Evolutionary conservation across 345 rosid species (phyloP), one percentile per base, ranked within the genome.

Genomic region (Aegle marmelos): DNA sequence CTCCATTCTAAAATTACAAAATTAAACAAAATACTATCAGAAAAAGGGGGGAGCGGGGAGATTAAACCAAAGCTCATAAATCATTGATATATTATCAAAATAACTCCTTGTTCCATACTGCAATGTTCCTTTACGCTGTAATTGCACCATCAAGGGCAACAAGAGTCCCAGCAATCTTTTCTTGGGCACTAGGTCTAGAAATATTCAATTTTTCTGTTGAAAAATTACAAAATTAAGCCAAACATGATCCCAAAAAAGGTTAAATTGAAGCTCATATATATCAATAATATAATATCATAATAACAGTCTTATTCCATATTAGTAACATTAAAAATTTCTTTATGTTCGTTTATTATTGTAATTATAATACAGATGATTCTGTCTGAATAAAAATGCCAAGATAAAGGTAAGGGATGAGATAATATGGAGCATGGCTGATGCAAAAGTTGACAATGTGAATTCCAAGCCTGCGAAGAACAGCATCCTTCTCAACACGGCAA

Each of bases 361-460:
- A 45, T 45, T 45, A 45, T 39, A 9, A 39, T 9, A 41, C 56
- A 50, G 11, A 50, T 50, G 22, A 16, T 50, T 13, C 16, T 69
- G 59, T 74, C 75, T 77, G 69, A 19, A 69, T 3, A 77, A 6
- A 39, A 69, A 27, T 59, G 80, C 80, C 27, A 77, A 41, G 16
- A 77, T 10, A 45, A 69, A 77, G 61, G 80, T 77, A 10, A 77
- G 41, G 2, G 75, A n/a, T 59, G 80, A 76, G 63, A 13, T 17
- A 17, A 62, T 45, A 10, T 78, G 70, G 36, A 9, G 16, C 63
- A 61, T 45, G 63, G 76, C 76, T 3, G 56, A 31, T 16, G 76
- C 41, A 78, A 71, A 61, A 45, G 36, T 56, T 50, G 70, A 5
- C 4, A 70, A 78, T 41, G 75, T 60, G 75, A 60, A 70, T 45